phyloP scores from a whole-genome alignment of 306 rosid genomes.

The Cajanus cajan region DNA sequence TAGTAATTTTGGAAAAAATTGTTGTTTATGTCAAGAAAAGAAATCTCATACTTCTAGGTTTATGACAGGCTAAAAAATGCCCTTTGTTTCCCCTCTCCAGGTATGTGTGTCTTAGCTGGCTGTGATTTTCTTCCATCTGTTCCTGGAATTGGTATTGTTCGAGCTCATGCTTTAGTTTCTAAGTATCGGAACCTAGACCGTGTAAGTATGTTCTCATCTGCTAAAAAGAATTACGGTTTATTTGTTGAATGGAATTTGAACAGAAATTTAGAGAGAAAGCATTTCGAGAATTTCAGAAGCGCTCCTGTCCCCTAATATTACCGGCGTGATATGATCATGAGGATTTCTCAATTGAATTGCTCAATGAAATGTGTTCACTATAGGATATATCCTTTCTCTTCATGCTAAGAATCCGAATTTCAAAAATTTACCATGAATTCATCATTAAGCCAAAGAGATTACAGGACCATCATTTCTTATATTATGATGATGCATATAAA shows the following conservation, averaged over 20 bases:
- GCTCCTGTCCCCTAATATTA: background rate
- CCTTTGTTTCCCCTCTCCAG: slow-evolving; percentile 37
- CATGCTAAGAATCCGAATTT: background rate
- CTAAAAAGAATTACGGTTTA: background rate
- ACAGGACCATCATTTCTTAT: background rate
- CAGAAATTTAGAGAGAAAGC: slow-evolving; percentile 1
- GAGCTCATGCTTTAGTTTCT: slow-evolving; percentile 80
- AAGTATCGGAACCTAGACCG: slow-evolving; percentile 80
- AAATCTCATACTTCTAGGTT: background rate
- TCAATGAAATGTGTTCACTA: background rate
- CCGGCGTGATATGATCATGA: background rate
- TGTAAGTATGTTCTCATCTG: slow-evolving; percentile 53
- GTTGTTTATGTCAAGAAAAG: background rate
- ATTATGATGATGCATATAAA: background rate
- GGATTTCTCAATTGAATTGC: background rate
- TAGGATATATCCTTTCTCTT: background rate
- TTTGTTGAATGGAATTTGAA: background rate
- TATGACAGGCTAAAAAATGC: background rate
- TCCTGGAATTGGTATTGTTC: slow-evolving; percentile 89
- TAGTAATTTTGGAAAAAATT: background rate
- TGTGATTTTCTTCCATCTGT: slow-evolving; percentile 97
- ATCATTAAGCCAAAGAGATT: background rate
- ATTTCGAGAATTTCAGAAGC: background rate
- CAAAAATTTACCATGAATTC: background rate
- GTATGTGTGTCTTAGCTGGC: slow-evolving; percentile 96